These are phyloP conservation scores for Crataegus laevigata DNA, from an alignment of 306 rosid species.

Conservation along the genomic window DNA sequence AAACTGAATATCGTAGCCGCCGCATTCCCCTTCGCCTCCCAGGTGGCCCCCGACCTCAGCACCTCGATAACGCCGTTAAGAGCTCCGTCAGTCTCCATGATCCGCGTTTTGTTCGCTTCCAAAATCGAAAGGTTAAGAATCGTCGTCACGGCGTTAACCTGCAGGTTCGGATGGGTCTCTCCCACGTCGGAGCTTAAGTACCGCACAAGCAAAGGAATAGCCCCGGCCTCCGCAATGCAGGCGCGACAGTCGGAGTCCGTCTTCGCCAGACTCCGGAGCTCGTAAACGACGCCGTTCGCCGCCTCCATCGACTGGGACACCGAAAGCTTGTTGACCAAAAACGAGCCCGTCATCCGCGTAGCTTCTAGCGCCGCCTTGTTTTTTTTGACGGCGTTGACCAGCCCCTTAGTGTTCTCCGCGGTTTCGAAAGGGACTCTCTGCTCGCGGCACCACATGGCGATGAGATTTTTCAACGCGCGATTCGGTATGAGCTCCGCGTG, in stretches of 20 bases:
- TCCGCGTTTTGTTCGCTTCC: conserved; percentile 56
- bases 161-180: conserved; percentile 33
- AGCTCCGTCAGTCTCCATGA: conserved; percentile 77
- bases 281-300: conserved; percentile 57
- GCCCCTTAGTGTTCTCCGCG: conserved; percentile 16
- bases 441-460: conserved; percentile 79
- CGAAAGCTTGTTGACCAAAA: conserved; percentile 48
- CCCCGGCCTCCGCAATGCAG: conserved; percentile 79
- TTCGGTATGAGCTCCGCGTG: conserved; percentile 67
- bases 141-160: conserved; percentile 82
- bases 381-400: conserved; percentile 22
- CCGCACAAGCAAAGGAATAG: conserved; percentile 53
- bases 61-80: conserved; percentile 64
- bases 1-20: conserved; percentile 80
- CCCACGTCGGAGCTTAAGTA: conserved; percentile 29
- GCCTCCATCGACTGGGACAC: conserved; percentile 28
- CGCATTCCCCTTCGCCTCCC: conserved; percentile 97
- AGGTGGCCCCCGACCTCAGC: conserved; percentile 52
- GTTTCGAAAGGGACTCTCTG: conserved; percentile 54
- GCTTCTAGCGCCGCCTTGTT: conserved; percentile 81
- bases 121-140: conserved; percentile 68
- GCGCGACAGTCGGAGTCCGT: conserved; percentile 74
- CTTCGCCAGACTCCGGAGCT: conserved; percentile 68
- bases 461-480: conserved; percentile 54
- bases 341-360: conserved; percentile 64